Percentiles rank a stretch among this genome's conserved stretches.
These are phyloP conservation scores for Helminthosporium solani DNA, from an alignment of 2,329 filamentous ascomycete genomes.

Conservation along the genomic window DNA sequence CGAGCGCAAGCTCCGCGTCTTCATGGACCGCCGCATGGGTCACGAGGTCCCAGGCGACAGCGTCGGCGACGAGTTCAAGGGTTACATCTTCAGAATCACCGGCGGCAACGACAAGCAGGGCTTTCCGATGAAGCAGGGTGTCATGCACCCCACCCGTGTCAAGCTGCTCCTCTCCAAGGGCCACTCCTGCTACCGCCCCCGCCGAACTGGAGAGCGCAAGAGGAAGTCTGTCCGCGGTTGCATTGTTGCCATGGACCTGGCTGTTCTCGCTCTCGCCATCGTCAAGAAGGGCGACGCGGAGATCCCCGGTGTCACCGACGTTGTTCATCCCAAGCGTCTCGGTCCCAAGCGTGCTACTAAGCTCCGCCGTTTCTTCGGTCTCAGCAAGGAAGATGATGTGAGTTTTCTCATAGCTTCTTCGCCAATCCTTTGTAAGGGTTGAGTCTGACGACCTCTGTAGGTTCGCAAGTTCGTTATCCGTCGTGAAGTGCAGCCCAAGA, in stretches of 20 bases:
- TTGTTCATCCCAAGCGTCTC: slow-evolving; percentile 97
- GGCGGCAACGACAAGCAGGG: slow-evolving; percentile 99
- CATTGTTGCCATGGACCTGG: slow-evolving; percentile 94
- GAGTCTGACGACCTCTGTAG: slow-evolving; percentile 59
- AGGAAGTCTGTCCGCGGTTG: slow-evolving; percentile 98
- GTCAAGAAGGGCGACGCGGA: slow-evolving; percentile 98
- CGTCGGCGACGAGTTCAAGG: slow-evolving; percentile 99
- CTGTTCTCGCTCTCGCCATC: slow-evolving; percentile 89
- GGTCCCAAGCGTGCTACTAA: slow-evolving; percentile 99
- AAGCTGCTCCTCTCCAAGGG: slow-evolving; percentile 92
- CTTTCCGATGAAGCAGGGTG: slow-evolving; percentile 99
- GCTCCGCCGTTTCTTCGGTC: slow-evolving; percentile 99
- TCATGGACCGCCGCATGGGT: slow-evolving; percentile 98
- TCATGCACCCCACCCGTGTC: slow-evolving; percentile 98
- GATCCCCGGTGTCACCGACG: slow-evolving; percentile 94
- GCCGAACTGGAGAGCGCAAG: slow-evolving; percentile 98
- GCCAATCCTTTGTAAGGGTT: slow-evolving; percentile 52
- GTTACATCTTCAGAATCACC: slow-evolving; percentile 99
- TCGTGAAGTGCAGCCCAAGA: slow-evolving; percentile 95
- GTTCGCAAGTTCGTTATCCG: slow-evolving; percentile 99
- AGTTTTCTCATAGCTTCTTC: slow-evolving; percentile 70
- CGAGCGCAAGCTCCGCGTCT: slow-evolving; percentile 98
- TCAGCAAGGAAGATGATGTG: slow-evolving; percentile 99
- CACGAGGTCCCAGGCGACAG: slow-evolving; percentile 90
- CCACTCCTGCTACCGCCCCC: slow-evolving; percentile 99